Evolutionary conservation across 768 basidiomycete genomes (phyloP).

Genomic region (Pleurotus platypus): DNA sequence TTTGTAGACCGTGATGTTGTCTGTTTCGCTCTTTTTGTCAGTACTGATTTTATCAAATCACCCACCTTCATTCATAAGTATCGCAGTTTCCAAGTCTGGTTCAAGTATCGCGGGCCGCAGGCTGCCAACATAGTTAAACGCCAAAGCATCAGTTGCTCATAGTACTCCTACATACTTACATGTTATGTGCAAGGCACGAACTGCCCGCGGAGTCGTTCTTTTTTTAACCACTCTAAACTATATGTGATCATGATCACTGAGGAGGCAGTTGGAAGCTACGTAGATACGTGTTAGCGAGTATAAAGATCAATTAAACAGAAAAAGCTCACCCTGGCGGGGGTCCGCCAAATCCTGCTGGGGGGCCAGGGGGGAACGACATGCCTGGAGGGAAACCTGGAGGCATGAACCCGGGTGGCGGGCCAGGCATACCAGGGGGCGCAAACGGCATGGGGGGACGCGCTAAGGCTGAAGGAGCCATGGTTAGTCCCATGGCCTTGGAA

Average conservation of each 20-base stretch:
- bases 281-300: conserved; percentile 6
- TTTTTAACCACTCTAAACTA: too few species aligned
- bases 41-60: too few species aligned
- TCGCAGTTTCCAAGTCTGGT: too few species aligned
- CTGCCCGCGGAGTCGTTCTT: too few species aligned
- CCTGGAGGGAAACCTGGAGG: conserved; percentile 83
- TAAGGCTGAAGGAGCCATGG: conserved; percentile 41
- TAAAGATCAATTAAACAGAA: not conserved
- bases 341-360: conserved; percentile 72
- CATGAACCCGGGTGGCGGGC: conserved; percentile 81
- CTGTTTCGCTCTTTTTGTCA: too few species aligned
- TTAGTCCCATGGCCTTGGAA: conserved; percentile 9
- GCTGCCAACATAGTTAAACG: too few species aligned
- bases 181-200: too few species aligned
- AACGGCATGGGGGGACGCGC: conserved; percentile 71
- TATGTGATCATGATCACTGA: conserved; percentile 21
- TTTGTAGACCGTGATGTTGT: too few species aligned
- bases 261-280: conserved; percentile 46
- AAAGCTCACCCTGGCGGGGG: conserved; percentile 80
- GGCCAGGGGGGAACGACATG: conserved; percentile 64
- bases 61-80: too few species aligned
- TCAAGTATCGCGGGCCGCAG: too few species aligned
- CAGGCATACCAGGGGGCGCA: conserved; percentile 77
- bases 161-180: too few species aligned
- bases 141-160: too few species aligned